Conservation (phyloP, 1,139 yeast species). For the Geotrichum carabidarum region DNA sequence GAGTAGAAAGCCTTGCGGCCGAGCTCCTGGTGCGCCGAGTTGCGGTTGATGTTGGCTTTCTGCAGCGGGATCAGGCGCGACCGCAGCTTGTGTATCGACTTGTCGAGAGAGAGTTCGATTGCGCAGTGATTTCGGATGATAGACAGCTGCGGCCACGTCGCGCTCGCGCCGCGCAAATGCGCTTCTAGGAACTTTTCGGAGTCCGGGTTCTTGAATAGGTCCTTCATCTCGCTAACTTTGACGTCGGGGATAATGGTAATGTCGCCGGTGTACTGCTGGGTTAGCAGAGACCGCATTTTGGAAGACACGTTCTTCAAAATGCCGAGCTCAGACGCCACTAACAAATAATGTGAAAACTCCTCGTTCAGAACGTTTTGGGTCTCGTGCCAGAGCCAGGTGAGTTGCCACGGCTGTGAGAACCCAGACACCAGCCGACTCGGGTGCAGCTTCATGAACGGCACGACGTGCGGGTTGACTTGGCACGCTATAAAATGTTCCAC, state of each 20-base stretch:
- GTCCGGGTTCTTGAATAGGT: conserved; percentile 72
- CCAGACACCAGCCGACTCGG: neutral
- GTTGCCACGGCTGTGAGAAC: neutral
- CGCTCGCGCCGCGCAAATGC: conserved; percentile 75
- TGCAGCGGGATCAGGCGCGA: conserved; percentile 53
- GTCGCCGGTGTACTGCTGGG: conserved; percentile 89
- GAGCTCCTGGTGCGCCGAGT: conserved; percentile 3
- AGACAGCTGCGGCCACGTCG: conserved; percentile 89
- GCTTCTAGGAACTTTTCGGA: conserved; percentile 67
- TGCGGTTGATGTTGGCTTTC: neutral
- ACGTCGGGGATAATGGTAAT: conserved; percentile 84
- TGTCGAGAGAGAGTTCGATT: conserved; percentile 80
- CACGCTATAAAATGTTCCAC: conserved; percentile 96
- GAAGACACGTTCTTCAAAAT: conserved; percentile 66
- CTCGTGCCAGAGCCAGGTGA: conserved; percentile 42
- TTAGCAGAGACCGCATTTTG: conserved; percentile 65
- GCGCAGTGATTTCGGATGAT: conserved; percentile 84
- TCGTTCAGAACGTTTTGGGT: conserved; percentile 57
- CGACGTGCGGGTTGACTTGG: conserved; percentile 94
- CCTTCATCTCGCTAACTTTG: conserved; percentile 52
- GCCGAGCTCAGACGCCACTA: conserved; percentile 69
- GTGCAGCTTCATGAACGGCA: conserved; percentile 58
- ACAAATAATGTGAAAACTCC: conserved; percentile 74
- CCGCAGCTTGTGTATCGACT: conserved; percentile 62
- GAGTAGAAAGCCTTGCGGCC: conserved; percentile 15